Evolutionary conservation across 768 basidiomycete species (phyloP), one percentile per base, ranked within the genome.

Genomic region (Austroboletus eburneus): DNA sequence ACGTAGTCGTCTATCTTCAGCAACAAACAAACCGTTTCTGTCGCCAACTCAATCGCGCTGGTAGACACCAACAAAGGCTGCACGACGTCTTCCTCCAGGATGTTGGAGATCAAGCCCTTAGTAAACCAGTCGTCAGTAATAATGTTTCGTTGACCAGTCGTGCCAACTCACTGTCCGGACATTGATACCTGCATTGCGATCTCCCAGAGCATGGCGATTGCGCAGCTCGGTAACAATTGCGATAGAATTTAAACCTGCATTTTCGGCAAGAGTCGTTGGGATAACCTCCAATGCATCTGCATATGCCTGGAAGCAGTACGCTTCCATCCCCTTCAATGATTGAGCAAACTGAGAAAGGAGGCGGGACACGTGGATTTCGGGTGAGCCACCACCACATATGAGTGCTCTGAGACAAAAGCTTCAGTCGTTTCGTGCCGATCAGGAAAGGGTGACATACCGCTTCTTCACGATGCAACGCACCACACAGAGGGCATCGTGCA

Each of bases 401-500:
- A 99, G 74, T 18, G 94, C 94, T 30, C 93, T 85, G 53, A 29
- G 17, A 52, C 7, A 12, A 35, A 45, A 46, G 22, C 3, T 21
- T 58, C 2, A 55, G 29, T 32, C 18, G 17, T n/a, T 24, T 25
- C 7, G 3, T 5, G 23, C 7, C 27, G 25, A 39, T 27, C 4
- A 49, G 21, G 2, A 20, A 20, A 23, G 3, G 25, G 36, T 34
- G 1, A 63, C 81, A 43, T 60, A 95, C 95, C 94, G 77, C 72
- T 97, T 98, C 73, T 99, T 98, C 39, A 99, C 94, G 43, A 99
- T 77, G 72, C 96, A 99, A 42, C 96, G 81, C 5, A 99, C 93
- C 24, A 99, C 96, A 64, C 96, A 98, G n/a, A 98, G 79, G 0
- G 96, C 95, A 64, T 99, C 96, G 69, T 99, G 96, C 57, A 99